A percentile compares a stretch with the other conserved stretches of the same genome.
phyloP scores from a whole-genome alignment of 2,329 filamentous ascomycete genomes.

The Furcasterigmium furcatum region DNA sequence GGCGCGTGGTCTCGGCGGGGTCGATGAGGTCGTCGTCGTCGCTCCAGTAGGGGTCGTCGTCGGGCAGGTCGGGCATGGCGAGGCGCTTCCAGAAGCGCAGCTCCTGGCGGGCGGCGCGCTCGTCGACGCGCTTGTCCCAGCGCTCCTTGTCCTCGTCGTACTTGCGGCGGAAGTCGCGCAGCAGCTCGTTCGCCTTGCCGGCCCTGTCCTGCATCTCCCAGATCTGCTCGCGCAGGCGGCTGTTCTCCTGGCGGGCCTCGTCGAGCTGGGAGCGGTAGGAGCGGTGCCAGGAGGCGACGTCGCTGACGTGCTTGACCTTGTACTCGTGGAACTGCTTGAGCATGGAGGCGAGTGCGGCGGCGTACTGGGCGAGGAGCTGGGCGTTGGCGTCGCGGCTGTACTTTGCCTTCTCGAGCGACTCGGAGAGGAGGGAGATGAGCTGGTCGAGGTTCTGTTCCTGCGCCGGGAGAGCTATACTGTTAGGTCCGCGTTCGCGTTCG shows the following conservation, averaged over 20 bases:
- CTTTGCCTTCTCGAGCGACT: slow-evolving; percentile 60
- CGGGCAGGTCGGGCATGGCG: slow-evolving; percentile 58
- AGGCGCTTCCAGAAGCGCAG: slow-evolving; percentile 64
- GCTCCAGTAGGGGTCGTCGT: slow-evolving; percentile 56
- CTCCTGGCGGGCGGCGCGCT: slow-evolving; percentile 52
- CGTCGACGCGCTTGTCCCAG: slow-evolving; percentile 51
- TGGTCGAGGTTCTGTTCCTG: slow-evolving; percentile 59
- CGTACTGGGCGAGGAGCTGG: slow-evolving; percentile 54
- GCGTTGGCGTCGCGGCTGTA: slow-evolving; percentile 59
- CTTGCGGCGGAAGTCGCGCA: slow-evolving; percentile 53
- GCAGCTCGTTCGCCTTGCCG: slow-evolving; percentile 50
- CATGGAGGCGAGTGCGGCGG: slow-evolving; percentile 52
- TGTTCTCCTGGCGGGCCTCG: slow-evolving; percentile 63
- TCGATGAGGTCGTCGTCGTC: slow-evolving; percentile 65
- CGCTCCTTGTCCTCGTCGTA: slow-evolving; percentile 54
- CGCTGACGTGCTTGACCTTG: slow-evolving; percentile 59
- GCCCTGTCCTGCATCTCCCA: slow-evolving; percentile 65
- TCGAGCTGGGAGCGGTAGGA: slow-evolving; percentile 64
- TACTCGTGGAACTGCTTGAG: slow-evolving; percentile 64
- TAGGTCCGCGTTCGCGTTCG: no score
- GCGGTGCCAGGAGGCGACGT: slow-evolving; percentile 62
- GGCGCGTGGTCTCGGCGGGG: slow-evolving; percentile 53
- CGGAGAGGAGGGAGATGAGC: slow-evolving; percentile 57
- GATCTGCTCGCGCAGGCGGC: slow-evolving; percentile 60
- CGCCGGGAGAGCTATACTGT: no score